A percentile compares a stretch with the other conserved stretches of the same genome.
phyloP scores from a whole-genome alignment of 129 eudicot species.

The Pittosporum tobira region DNA sequence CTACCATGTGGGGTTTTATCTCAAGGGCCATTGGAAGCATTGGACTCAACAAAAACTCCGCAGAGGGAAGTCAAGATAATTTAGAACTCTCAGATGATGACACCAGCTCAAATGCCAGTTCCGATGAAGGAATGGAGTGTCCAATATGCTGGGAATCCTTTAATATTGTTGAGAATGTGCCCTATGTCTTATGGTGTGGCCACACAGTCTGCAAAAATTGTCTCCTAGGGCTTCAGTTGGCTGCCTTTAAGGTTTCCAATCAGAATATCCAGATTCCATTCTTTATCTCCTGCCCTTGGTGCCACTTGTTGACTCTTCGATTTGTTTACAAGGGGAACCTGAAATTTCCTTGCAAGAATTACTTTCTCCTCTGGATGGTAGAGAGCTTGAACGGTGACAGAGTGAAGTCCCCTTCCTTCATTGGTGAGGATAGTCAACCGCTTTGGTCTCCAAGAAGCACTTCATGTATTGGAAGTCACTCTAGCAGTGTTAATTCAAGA shows the following conservation, averaged over 20 bases:
- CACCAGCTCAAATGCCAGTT: conserved; percentile 31
- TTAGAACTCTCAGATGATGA: conserved; percentile 58
- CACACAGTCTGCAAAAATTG: conserved; percentile 66
- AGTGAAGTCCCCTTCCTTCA: conserved; percentile 18
- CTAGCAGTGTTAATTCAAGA: conserved; percentile 9
- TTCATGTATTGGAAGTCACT: conserved; percentile 15
- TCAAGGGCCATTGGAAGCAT: conserved; percentile 29
- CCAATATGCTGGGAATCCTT: conserved; percentile 79
- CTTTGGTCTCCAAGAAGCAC: conserved; percentile 28
- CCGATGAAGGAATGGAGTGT: conserved; percentile 63
- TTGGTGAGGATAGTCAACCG: conserved; percentile 28
- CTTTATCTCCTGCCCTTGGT: conserved; percentile 75
- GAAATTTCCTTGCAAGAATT: conserved; percentile 59
- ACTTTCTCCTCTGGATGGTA: conserved; percentile 75
- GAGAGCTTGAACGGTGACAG: conserved; percentile 62
- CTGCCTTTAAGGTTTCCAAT: conserved; percentile 36
- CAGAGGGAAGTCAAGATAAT: conserved; percentile 13
- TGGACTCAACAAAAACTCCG: conserved; percentile 29
- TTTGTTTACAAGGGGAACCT: conserved; percentile 50
- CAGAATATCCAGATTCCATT: conserved; percentile 45
- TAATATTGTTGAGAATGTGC: conserved; percentile 67
- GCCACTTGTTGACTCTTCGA: conserved; percentile 45
- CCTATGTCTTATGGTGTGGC: conserved; percentile 78
- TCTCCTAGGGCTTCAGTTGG: conserved; percentile 45
- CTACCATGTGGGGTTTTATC: conserved; percentile 53